Percentiles rank a stretch among this genome's conserved stretches.
phyloP scores from a whole-genome alignment of 805 yeast species.

The Candida quercuum region DNA sequence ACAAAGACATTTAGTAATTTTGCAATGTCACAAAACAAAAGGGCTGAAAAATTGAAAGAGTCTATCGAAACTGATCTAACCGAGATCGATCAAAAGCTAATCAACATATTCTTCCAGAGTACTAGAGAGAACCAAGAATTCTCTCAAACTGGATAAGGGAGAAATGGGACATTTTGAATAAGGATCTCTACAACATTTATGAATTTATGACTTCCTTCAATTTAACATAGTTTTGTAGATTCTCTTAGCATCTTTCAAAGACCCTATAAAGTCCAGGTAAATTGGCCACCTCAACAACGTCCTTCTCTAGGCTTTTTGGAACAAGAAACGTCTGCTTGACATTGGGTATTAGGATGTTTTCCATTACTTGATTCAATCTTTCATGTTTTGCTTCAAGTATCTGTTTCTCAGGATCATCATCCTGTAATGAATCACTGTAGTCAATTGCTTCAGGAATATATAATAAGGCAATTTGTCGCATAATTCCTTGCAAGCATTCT shows the following conservation, averaged over 20 bases:
- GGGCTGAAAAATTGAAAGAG: constrained; percentile 11
- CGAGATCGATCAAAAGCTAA: constrained; percentile 13
- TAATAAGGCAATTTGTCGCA: constrained; percentile 64
- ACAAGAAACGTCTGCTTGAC: constrained; percentile 62
- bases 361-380: constrained; percentile 38
- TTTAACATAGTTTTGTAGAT: not conserved
- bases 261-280: constrained; percentile 87
- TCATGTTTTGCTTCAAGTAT: constrained; percentile 23
- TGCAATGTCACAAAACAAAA: constrained; percentile 17
- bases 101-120: constrained; percentile 9
- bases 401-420: constrained; percentile 16
- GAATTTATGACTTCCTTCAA: too few relatives aligned
- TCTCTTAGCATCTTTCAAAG: constrained; percentile 75
- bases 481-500: constrained; percentile 59
- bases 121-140: too few relatives aligned
- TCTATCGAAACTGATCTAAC: constrained; percentile 13
- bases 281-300: constrained; percentile 81
- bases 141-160: too few relatives aligned
- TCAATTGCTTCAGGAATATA: constrained; percentile 57
- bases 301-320: constrained; percentile 42
- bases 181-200: too few relatives aligned
- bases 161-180: too few relatives aligned
- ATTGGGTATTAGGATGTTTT: constrained; percentile 58
- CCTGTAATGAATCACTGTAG: constrained; percentile 24
- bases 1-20: constrained; percentile 17